Conservation (phyloP, 139 green algal species). For the Coccomyxa sp. region DNA sequence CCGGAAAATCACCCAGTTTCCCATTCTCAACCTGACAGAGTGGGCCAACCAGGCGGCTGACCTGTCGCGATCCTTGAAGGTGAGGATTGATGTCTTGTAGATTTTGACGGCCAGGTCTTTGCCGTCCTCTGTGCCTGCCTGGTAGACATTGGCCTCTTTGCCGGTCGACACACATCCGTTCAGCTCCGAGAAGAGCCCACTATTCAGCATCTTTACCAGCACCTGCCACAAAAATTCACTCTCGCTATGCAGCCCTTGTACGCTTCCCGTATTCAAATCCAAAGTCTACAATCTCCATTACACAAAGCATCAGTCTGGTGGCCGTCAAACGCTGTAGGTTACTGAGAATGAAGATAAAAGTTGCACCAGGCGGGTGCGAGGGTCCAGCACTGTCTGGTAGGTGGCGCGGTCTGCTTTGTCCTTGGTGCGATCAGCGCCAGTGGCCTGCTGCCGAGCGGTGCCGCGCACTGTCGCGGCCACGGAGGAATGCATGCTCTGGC, state of each 20-base stretch:
- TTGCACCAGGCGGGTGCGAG: constrained; percentile 85
- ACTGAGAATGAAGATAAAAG: neutral
- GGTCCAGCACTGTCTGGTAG: constrained; percentile 84
- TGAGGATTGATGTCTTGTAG: constrained; percentile 98
- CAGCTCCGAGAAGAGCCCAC: constrained; percentile 80
- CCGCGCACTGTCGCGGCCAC: constrained; percentile 37
- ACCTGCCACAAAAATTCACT: constrained; percentile 37
- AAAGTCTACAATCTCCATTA: too few species aligned
- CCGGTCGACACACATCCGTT: constrained; percentile 93
- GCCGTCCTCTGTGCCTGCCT: constrained; percentile 48
- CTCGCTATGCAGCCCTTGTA: neutral
- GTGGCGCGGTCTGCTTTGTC: constrained; percentile 92
- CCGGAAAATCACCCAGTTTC: too few species aligned
- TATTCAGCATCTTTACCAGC: constrained; percentile 97
- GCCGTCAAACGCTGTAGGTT: neutral
- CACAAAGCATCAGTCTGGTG: too few species aligned
- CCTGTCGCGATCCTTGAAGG: constrained; percentile 93
- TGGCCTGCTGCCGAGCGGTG: constrained; percentile 22
- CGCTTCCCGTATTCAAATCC: neutral
- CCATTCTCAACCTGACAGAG: neutral
- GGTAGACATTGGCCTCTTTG: constrained; percentile 99
- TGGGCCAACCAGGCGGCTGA: constrained; percentile 10
- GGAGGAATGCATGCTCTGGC: constrained; percentile 20
- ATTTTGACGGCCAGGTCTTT: constrained; percentile 94
- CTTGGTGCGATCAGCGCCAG: constrained; percentile 15